A percentile compares a stretch with the other conserved stretches of the same genome.
Conservation (phyloP, 1,284 basidiomycete species). For the Grifola frondosa region DNA sequence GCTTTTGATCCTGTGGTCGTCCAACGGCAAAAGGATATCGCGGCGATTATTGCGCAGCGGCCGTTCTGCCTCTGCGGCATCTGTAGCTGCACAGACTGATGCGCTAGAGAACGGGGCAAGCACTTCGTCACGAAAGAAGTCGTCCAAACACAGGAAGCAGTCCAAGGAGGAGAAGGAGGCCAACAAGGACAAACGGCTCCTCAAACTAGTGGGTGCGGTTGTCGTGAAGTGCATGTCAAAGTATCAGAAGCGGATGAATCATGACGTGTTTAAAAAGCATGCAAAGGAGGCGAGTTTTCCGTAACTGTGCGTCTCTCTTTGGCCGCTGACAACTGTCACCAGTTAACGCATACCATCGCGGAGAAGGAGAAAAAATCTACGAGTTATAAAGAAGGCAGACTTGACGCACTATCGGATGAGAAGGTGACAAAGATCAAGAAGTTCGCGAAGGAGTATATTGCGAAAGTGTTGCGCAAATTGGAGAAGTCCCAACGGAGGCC, state of each 20-base stretch:
- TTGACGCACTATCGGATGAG: constrained; percentile 82
- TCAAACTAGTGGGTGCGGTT: constrained; percentile 84
- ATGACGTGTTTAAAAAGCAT: constrained; percentile 91
- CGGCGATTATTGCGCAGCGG: constrained; percentile 50
- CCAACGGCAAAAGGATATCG: constrained; percentile 31
- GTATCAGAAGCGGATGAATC: constrained; percentile 78
- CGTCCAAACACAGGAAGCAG: constrained; percentile 42
- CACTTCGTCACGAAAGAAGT: constrained; percentile 33
- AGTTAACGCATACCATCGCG: constrained; percentile 80
- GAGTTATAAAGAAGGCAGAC: constrained; percentile 67
- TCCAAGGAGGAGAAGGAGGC: constrained; percentile 60
- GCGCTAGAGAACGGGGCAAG: constrained; percentile 29
- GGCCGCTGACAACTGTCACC: constrained; percentile 1
- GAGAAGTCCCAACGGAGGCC: no score
- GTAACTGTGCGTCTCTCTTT: constrained; percentile 13
- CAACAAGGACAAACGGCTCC: constrained; percentile 79
- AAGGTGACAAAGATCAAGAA: constrained; percentile 90
- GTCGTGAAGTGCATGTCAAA: constrained; percentile 94
- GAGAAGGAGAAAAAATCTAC: constrained; percentile 93
- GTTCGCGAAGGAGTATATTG: constrained; percentile 88
- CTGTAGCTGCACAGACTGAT: constrained; percentile 27
- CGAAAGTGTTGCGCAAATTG: constrained; percentile 63
- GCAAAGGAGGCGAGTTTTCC: constrained; percentile 78
- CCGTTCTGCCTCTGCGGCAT: constrained; percentile 46
- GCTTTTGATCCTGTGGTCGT: constrained; percentile 13